phyloP scores from a whole-genome alignment of 345 rosid species.

The Aquilaria malaccensis region DNA sequence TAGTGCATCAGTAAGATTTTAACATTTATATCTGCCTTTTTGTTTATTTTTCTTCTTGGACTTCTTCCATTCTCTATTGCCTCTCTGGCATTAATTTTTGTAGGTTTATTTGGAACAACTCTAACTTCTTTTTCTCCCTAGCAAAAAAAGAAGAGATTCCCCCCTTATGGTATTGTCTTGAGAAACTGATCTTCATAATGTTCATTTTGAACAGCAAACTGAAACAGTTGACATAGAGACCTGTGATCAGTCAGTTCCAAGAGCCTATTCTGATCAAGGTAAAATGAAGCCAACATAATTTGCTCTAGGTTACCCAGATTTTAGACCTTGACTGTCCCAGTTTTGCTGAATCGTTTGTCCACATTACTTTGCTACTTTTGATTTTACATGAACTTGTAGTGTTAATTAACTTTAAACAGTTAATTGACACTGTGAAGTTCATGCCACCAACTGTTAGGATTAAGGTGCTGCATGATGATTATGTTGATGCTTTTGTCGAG shows the following conservation, averaged over 20 bases:
- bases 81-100: neutral
- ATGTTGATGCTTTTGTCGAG: too few species aligned
- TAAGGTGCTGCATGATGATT: too few species aligned
- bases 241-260: constrained; percentile 51
- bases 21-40: neutral
- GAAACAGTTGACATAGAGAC: constrained; percentile 63
- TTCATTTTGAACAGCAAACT: constrained; percentile 31
- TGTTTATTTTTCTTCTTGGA: constrained; percentile 2
- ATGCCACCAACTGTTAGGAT: too few species aligned
- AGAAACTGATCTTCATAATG: neutral
- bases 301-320: neutral
- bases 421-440: too few species aligned
- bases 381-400: too few species aligned
- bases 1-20: constrained; percentile 52
- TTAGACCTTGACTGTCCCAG: neutral
- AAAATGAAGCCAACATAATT: constrained; percentile 12
- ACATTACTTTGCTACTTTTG: neutral
- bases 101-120: neutral
- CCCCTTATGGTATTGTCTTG: neutral
- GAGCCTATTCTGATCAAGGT: constrained; percentile 56
- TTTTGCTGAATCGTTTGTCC: neutral
- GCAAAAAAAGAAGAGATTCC: too few species aligned
- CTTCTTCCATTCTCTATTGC: neutral
- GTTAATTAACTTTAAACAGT: too few species aligned
- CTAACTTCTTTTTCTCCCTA: neutral